These are phyloP conservation scores for Boletus semigastroideus DNA, from an alignment of 1,284 basidiomycete species.

Conservation along the genomic window DNA sequence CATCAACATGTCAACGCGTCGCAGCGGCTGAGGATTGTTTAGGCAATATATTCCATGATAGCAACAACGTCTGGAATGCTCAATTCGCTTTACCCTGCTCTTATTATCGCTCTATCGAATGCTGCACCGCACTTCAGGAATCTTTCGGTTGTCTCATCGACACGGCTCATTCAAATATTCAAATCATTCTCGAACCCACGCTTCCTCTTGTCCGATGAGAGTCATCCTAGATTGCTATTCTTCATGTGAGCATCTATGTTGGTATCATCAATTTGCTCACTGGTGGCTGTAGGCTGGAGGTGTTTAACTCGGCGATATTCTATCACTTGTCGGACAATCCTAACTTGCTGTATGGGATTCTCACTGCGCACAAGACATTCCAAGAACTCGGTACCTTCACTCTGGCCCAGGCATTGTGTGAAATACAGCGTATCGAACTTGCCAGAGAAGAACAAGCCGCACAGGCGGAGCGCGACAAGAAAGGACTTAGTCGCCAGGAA, in stretches of 20 bases:
- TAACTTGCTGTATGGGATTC: conserved; percentile 83
- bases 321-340: conserved; percentile 78
- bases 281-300: conserved; percentile 67
- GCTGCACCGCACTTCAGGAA: conserved; percentile 83
- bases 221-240: conserved; percentile 88
- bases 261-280: background rate
- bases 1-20: background rate
- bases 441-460: conserved; percentile 66
- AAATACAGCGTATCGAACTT: conserved; percentile 74
- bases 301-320: conserved; percentile 83
- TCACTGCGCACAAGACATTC: conserved; percentile 80
- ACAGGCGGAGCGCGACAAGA: conserved; percentile 40
- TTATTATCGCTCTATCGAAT: conserved; percentile 89
- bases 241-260: conserved; percentile 63
- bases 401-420: conserved; percentile 76
- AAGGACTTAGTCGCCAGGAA: conserved; percentile 24
- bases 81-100: conserved; percentile 85
- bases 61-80: conserved; percentile 83
- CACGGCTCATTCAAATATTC: conserved; percentile 84
- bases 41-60: conserved; percentile 87
- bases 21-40: conserved; percentile 13
- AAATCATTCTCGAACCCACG: conserved; percentile 85
- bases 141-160: conserved; percentile 79
- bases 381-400: conserved; percentile 90
- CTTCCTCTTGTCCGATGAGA: conserved; percentile 91